Percentiles rank a stretch among this genome's conserved stretches.
Evolutionary conservation across 2,329 filamentous ascomycete species (phyloP).

Genomic region (Aspergillus alliaceus): DNA sequence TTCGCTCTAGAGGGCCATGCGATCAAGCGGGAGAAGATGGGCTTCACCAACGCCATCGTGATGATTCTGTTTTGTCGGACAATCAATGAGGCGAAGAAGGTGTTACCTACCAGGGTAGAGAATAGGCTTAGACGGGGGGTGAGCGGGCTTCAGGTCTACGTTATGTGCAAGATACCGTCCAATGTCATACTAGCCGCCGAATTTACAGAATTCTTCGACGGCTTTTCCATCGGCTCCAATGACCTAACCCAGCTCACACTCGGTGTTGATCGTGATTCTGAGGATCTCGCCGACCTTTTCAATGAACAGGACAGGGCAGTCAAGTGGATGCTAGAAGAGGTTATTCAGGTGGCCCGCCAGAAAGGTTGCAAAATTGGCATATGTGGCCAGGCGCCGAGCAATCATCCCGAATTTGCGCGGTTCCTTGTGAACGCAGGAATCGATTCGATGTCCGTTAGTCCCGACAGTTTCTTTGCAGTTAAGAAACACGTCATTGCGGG

Average conservation of each 20-base stretch:
- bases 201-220: conserved; percentile 41
- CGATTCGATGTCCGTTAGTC: conserved; percentile 42
- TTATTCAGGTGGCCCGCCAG: conserved; percentile 30
- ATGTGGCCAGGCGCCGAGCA: conserved; percentile 42
- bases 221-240: conserved; percentile 45
- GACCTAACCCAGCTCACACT: conserved; percentile 44
- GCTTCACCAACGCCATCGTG: conserved; percentile 38
- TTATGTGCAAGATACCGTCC: conserved; percentile 46
- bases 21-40: conserved; percentile 39
- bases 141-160: conserved; percentile 39
- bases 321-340: conserved; percentile 40
- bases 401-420: conserved; percentile 40
- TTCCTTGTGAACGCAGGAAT: conserved; percentile 40
- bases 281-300: conserved; percentile 38
- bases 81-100: conserved; percentile 35
- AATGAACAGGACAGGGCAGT: conserved; percentile 42
- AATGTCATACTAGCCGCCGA: conserved; percentile 40
- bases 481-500: conserved; percentile 19
- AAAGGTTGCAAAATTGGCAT: conserved; percentile 40
- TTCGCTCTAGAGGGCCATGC: conserved; percentile 43
- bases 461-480: conserved; percentile 41
- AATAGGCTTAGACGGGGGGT: conserved; percentile 40
- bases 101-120: conserved; percentile 37
- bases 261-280: conserved; percentile 41
- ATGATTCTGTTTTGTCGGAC: conserved; percentile 44